A percentile compares a stretch with the other conserved stretches of the same genome.
Conservation (phyloP, 768 basidiomycete species). For the Boletus pseudopeckii region DNA sequence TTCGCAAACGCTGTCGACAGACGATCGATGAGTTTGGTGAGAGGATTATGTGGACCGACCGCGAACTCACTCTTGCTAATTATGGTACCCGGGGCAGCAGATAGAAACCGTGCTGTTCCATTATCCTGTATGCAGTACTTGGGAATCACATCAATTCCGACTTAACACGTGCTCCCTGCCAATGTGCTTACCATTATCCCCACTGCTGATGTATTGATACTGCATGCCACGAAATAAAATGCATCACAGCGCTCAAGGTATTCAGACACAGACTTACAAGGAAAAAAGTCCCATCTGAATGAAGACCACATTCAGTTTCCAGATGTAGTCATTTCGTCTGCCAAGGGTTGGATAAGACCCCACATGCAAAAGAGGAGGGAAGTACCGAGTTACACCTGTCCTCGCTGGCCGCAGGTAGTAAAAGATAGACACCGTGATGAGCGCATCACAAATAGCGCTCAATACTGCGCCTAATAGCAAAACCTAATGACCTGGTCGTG, state of each 20-base stretch:
- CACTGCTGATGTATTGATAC: conserved; percentile 10
- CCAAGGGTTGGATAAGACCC: neutral
- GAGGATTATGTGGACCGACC: neutral
- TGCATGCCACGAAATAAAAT: neutral
- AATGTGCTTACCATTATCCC: conserved; percentile 9
- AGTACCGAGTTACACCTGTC: conserved; percentile 11
- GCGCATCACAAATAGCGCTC: conserved; percentile 19
- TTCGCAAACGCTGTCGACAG: conserved; percentile 17
- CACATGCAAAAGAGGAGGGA: neutral
- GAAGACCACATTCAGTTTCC: conserved; percentile 11
- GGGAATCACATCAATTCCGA: neutral
- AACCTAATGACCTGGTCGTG: conserved; percentile 1
- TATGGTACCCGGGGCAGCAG: conserved; percentile 7
- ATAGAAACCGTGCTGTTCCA: neutral
- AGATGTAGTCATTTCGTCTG: conserved; percentile 14
- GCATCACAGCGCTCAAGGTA: neutral
- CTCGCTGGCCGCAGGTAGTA: conserved; percentile 15
- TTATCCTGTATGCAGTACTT: conserved; percentile 17
- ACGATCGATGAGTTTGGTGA: neutral
- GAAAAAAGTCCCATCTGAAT: conserved; percentile 20
- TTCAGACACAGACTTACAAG: conserved; percentile 5
- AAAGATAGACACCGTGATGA: conserved; percentile 17
- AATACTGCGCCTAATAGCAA: conserved; percentile 5
- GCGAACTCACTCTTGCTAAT: conserved; percentile 18
- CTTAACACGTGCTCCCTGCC: neutral